Evolutionary conservation across 129 eudicot genomes (phyloP), one percentile per base, ranked within the genome.

Genomic region (Gnaphalium uliginosum): DNA sequence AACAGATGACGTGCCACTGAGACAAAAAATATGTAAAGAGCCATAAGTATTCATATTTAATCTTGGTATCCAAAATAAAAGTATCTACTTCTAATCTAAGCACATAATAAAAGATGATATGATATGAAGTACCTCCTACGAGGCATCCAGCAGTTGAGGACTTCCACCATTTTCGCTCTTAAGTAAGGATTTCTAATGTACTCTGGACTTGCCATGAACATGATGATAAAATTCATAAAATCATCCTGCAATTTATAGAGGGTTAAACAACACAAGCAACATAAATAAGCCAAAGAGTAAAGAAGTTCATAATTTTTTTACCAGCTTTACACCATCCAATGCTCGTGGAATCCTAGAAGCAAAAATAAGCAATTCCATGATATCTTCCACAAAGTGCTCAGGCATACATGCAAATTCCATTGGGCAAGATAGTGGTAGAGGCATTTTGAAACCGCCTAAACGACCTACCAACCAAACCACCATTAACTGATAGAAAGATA

Each of bases 91-190:
- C 29, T 8, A 27, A 56, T 64, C 29, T 8, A 27, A 56, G 59
- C 41, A 48, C 53, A 33, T 21, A 41, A 48, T 61, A 73, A n/a
- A 46, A 32, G n/a, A 5, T n/a, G n/a, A n/a, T n/a, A n/a, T n/a
- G n/a, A 41, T 1, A 27, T 37, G 8, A 62, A 67, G 26, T 41
- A 94, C 99, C 97, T 91, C 71, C 92, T 78, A 66, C 87, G 86
- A n/a, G 99, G 99, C 96, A 94, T 94, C 99, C 99, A 94, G 80
- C 97, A 91, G 77, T 91, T 94, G 39, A 94, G 86, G 57, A 94
- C 99, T 83, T 94, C 99, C 65, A 94, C 99, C 99, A 94, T 94
- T 85, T 91, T 94, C 2, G 99, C 93, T 83, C 99, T 89, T 72
- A 91, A 78, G 63, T 94, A 94, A 14, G 99, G 99, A 79, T 94